Evolutionary conservation across 441 rosid species (phyloP).

Genomic region (Arabidopsis hybrid): DNA sequence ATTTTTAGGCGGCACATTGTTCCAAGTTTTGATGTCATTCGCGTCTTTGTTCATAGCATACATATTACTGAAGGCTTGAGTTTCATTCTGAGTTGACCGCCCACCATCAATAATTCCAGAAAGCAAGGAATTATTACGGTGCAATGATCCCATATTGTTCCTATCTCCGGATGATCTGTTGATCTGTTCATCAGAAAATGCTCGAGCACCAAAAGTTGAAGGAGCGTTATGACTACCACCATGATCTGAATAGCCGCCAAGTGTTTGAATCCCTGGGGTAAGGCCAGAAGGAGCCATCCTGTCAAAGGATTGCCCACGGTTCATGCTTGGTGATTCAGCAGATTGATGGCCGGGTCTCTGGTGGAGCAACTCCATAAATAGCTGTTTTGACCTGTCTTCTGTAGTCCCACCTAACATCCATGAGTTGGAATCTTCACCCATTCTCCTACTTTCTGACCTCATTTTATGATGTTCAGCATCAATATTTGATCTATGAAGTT

Average conservation of each 20-base stretch:
- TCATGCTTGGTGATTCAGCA: constrained; percentile 46
- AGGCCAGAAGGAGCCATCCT: constrained; percentile 47
- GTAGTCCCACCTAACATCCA: constrained; percentile 62
- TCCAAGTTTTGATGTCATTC: constrained; percentile 47
- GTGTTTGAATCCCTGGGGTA: constrained; percentile 10
- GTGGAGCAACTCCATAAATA: constrained; percentile 65
- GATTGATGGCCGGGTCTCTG: constrained; percentile 55
- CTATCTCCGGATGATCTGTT: constrained; percentile 49
- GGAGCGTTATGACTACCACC: constrained; percentile 51
- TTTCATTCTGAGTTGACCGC: constrained; percentile 45
- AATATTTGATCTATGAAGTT: constrained; percentile 48
- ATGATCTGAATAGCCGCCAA: constrained; percentile 46
- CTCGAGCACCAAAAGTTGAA: constrained; percentile 54
- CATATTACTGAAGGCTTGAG: constrained; percentile 40
- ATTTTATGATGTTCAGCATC: constrained; percentile 55
- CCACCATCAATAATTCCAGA: constrained; percentile 46
- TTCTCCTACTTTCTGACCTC: constrained; percentile 49
- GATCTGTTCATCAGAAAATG: constrained; percentile 53
- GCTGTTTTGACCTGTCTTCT: constrained; percentile 62
- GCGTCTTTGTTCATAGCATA: constrained; percentile 46
- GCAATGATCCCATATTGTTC: constrained; percentile 47
- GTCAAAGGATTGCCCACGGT: constrained; percentile 45
- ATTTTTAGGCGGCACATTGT: constrained; percentile 35
- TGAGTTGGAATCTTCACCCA: constrained; percentile 49
- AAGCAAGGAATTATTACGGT: constrained; percentile 47